Evolutionary conservation across 371 early-diverging fungal genomes (phyloP).

Genomic region (Paraphysoderma sedebokerense): DNA sequence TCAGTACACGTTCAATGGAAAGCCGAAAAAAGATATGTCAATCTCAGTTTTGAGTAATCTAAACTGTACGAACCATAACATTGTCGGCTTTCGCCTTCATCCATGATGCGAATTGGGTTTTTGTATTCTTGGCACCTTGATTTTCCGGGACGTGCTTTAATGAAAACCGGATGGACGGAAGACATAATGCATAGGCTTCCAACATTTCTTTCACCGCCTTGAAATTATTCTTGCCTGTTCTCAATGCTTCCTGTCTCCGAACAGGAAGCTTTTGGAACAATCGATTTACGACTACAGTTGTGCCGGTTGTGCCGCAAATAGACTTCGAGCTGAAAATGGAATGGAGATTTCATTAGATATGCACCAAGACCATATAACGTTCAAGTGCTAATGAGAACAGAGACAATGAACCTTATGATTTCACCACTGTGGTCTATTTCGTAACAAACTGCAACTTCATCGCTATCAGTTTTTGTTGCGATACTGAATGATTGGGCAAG

Average conservation of each 20-base stretch:
- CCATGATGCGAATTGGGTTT: no score
- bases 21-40: no score
- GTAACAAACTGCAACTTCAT: slow-evolving; percentile 15
- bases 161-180: slow-evolving; percentile 16
- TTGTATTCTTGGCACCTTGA: slow-evolving; percentile 4
- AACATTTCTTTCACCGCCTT: slow-evolving; percentile 14
- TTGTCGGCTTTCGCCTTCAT: no score
- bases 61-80: no score
- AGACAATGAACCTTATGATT: slow-evolving; percentile 9
- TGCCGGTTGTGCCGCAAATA: slow-evolving; percentile 8
- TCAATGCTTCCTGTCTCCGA: slow-evolving; percentile 19
- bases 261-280: slow-evolving; percentile 26
- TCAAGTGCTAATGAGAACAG: not conserved
- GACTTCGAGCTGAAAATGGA: not conserved
- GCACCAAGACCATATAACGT: no score
- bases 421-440: slow-evolving; percentile 12
- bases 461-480: slow-evolving; percentile 16
- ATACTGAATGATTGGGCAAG: slow-evolving; percentile 13
- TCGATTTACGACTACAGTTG: slow-evolving; percentile 13
- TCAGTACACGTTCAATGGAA: no score
- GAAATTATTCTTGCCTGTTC: slow-evolving; percentile 3
- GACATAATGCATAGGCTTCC: slow-evolving; percentile 11
- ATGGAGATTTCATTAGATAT: no score
- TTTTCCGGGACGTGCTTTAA: slow-evolving; percentile 7
- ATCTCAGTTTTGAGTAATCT: no score